Percentiles rank a stretch among this genome's conserved stretches.
Conservation (phyloP, 441 rosid genomes). For the Populus tomentosa region DNA sequence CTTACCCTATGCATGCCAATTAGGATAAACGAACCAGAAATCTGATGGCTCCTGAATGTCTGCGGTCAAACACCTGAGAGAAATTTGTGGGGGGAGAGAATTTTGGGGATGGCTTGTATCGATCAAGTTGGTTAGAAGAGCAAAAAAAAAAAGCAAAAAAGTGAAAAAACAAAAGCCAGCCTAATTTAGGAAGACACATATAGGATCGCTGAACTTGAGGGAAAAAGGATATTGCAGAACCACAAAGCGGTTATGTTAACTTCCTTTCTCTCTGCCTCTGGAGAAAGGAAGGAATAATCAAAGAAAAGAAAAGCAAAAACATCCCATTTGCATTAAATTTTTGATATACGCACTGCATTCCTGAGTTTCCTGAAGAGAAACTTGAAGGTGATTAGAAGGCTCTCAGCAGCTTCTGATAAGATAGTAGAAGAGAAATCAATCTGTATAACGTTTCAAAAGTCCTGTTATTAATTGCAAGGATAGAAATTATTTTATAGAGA, state of each 20-base stretch:
- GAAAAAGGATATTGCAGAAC: background rate
- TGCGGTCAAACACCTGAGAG: background rate
- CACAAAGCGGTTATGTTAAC: background rate
- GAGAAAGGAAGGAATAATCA: constrained; percentile 17
- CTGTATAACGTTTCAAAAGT: background rate
- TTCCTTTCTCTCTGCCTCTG: constrained; percentile 24
- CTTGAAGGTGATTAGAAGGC: background rate
- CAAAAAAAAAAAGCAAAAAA: background rate
- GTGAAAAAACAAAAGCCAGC: background rate
- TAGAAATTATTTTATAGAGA: background rate
- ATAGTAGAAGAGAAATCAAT: background rate
- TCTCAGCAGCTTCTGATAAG: background rate
- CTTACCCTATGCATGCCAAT: background rate
- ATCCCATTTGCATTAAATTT: background rate
- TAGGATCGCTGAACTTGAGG: background rate
- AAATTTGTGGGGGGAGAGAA: background rate
- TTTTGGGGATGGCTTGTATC: background rate
- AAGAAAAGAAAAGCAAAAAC: background rate
- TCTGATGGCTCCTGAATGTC: background rate
- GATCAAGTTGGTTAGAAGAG: background rate
- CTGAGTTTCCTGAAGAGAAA: background rate
- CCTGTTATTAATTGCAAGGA: background rate
- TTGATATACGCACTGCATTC: background rate
- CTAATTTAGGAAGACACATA: background rate
- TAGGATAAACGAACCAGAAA: background rate